These are phyloP conservation scores for Vitis rotundifolia DNA, from an alignment of 164 flowering plant genomes.

Conservation along the genomic window DNA sequence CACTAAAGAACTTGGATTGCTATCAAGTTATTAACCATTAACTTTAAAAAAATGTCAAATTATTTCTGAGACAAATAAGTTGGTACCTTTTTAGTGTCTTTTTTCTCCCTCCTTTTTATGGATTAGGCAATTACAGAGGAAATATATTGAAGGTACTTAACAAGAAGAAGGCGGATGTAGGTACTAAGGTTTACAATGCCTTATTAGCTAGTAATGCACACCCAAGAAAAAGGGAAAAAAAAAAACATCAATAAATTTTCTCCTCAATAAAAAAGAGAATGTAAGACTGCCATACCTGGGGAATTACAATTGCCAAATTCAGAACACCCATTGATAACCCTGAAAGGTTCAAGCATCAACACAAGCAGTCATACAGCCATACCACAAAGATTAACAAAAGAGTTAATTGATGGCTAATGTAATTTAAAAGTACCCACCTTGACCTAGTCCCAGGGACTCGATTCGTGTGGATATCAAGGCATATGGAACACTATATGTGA, in stretches of 20 bases:
- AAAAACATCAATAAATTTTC: background rate
- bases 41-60: no score
- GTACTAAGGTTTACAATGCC: no score
- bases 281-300: constrained; percentile 66
- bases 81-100: no score
- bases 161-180: no score
- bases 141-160: no score
- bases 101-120: no score
- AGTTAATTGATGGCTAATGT: no score
- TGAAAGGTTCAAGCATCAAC: constrained; percentile 35
- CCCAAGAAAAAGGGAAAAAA: background rate
- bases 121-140: no score
- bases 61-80: no score
- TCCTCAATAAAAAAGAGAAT: background rate
- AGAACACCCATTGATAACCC: constrained; percentile 96
- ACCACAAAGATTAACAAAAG: background rate
- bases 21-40: no score
- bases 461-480: constrained; percentile 80
- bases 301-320: constrained; percentile 88
- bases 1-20: no score
- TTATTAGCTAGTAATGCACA: background rate
- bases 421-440: constrained; percentile 54
- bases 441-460: constrained; percentile 90
- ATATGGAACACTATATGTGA: constrained; percentile 95
- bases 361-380: constrained; percentile 2